Evolutionary conservation across 495 filamentous ascomycete species (phyloP), one percentile per base, ranked within the genome.

Genomic region (Aspergillus heteromorphus): DNA sequence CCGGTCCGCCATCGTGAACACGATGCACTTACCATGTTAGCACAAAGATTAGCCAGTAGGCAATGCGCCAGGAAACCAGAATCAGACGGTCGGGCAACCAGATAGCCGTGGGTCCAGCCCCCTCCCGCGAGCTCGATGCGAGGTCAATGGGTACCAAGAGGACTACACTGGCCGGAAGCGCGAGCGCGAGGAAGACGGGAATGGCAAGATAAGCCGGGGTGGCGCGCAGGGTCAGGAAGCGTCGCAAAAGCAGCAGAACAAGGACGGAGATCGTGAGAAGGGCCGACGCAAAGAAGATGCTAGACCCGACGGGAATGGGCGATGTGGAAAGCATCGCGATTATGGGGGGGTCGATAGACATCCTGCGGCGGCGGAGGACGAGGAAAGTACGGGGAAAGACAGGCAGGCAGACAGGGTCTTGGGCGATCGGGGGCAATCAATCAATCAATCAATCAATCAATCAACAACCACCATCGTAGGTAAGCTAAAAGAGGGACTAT

Each of bases 81-180:
- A 96, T 72, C 30, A 88, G 76, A 25, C 80, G 73, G 53, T 85
- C 77, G 7, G 89, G 85, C 16, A 85, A 66, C 81, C 82, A 84
- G 48, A 86, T 83, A 21, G 84, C 84, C 57, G 83, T 83, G 19
- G 83, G 79, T 4, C 78, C 81, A 14, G 73, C 79, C 54, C 87
- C 85, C 57, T 91, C 83, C 51, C 83, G 81, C 16, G 86, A 83
- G 64, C 81, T 92, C 2, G 91, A 96, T 3, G 93, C 90, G 56
- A 98, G 82, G 73, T 98, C 93, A 60, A 98, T 97, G 4, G 93
- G 93, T 0, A 98, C 91, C 18, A 98, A 79, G 17, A 98, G 77
- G n/a, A 97, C 85, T 59, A 97, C 92, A 68, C 88, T 92, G 49
- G 89, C 88, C 11, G 93, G 95, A 18, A 98, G 85, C 47, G 89